Evolutionary conservation across 371 early-diverging fungal genomes (phyloP).

Genomic region (Parasitella parasitica): DNA sequence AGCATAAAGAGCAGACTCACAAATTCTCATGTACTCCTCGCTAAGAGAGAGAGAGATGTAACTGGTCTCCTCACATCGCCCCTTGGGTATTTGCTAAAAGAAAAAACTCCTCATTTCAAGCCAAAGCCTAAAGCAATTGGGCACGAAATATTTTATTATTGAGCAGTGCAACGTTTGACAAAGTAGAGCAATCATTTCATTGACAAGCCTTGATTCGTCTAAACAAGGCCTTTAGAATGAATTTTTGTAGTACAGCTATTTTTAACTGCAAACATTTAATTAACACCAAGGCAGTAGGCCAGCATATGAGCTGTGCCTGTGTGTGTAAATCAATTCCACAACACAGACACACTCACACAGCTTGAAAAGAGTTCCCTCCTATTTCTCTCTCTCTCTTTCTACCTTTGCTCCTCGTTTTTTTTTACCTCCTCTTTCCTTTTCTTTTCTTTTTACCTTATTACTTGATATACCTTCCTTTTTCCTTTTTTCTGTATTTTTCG

Average conservation of each 20-base stretch:
- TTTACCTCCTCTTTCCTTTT: not conserved
- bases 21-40: too few species aligned
- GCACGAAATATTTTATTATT: not conserved
- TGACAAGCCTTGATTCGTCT: not conserved
- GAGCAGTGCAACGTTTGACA: not conserved
- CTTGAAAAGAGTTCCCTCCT: not conserved
- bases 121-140: not conserved
- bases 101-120: not conserved
- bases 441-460: not conserved
- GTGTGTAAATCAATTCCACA: too few species aligned
- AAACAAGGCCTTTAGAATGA: not conserved
- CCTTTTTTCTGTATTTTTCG: not conserved
- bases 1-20: not conserved
- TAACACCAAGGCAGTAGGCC: not conserved
- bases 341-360: not conserved
- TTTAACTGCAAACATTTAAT: not conserved
- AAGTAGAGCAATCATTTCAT: not conserved
- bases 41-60: too few species aligned
- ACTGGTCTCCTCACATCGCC: not conserved
- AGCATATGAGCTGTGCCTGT: too few species aligned
- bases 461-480: not conserved
- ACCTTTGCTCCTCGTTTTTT: not conserved
- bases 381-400: conserved; percentile 2
- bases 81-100: not conserved
- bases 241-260: not conserved